Conservation (phyloP, 192 early-diverging fungal species). For the Coemansia sp. region DNA sequence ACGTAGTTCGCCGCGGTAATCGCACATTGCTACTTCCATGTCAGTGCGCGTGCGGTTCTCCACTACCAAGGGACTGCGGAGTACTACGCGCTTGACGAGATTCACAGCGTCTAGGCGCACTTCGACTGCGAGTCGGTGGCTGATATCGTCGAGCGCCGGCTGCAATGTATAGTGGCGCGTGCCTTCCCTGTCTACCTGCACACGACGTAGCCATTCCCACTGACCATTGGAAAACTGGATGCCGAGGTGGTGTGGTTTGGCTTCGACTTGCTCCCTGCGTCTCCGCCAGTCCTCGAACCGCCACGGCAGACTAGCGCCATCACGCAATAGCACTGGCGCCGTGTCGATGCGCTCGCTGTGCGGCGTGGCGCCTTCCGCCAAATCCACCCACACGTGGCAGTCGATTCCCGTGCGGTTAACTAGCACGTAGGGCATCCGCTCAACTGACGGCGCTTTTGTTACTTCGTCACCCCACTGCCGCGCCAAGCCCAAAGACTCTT, state of each 20-base stretch:
- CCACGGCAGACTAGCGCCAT: slow-evolving; percentile 83
- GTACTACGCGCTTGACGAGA: slow-evolving; percentile 90
- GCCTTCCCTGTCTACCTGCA: slow-evolving; percentile 90
- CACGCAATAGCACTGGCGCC: slow-evolving; percentile 67
- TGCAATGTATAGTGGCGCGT: slow-evolving; percentile 77
- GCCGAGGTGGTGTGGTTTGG: slow-evolving; percentile 76
- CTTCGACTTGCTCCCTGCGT: slow-evolving; percentile 76
- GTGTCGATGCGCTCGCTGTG: slow-evolving; percentile 61
- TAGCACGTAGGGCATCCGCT: slow-evolving; percentile 80
- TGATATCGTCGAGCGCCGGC: slow-evolving; percentile 76
- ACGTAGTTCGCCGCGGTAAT: slow-evolving; percentile 62
- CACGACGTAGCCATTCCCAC: slow-evolving; percentile 92
- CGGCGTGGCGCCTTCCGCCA: slow-evolving; percentile 43
- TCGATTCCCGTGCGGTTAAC: slow-evolving; percentile 91
- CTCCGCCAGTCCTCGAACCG: slow-evolving; percentile 97
- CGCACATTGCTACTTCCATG: slow-evolving; percentile 81
- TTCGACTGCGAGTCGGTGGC: slow-evolving; percentile 86
- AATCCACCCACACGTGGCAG: slow-evolving; percentile 86
- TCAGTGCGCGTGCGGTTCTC: slow-evolving; percentile 80
- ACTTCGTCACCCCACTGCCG: slow-evolving; percentile 58
- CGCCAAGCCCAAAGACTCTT: slow-evolving; percentile 65
- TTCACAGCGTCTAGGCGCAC: slow-evolving; percentile 73
- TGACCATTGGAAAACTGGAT: slow-evolving; percentile 80
- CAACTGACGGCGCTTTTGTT: slow-evolving; percentile 28
- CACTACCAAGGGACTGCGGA: slow-evolving; percentile 82